phyloP scores from a whole-genome alignment of 2,329 filamentous ascomycete species.

The Blastomyces silverae region DNA sequence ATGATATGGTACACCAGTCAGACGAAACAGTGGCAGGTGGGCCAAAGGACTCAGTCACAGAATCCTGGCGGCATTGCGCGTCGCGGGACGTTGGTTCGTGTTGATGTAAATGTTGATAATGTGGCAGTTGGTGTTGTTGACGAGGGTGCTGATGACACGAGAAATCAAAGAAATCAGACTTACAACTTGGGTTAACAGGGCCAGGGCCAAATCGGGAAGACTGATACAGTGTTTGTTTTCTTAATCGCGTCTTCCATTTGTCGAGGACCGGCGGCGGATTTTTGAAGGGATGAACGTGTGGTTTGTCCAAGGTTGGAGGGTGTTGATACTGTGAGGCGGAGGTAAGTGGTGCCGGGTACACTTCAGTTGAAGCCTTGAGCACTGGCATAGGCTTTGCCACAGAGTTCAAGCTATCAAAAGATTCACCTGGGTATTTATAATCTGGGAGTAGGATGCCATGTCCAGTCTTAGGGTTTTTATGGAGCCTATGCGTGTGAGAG shows the following conservation, averaged over 20 bases:
- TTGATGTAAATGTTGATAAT: neutral
- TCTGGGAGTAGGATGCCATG: constrained; percentile 15
- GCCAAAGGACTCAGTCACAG: neutral
- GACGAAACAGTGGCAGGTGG: constrained; percentile 3
- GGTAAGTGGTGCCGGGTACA: constrained; percentile 15
- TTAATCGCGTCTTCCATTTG: constrained; percentile 8
- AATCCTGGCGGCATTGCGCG: neutral
- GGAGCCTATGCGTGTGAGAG: constrained; percentile 13
- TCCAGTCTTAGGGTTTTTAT: constrained; percentile 15
- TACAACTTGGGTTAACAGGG: constrained; percentile 19
- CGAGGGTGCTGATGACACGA: constrained; percentile 4
- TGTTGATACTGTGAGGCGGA: constrained; percentile 19
- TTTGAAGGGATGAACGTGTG: constrained; percentile 21
- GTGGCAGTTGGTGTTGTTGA: neutral
- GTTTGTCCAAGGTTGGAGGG: constrained; percentile 18
- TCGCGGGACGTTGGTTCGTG: neutral
- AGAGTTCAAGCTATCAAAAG: constrained; percentile 7
- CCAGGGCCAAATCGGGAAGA: constrained; percentile 9
- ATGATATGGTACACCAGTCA: constrained; percentile 11
- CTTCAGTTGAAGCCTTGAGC: constrained; percentile 18
- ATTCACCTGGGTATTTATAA: constrained; percentile 13
- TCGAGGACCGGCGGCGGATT: constrained; percentile 18
- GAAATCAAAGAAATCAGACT: constrained; percentile 19
- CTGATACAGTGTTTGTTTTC: constrained; percentile 11
- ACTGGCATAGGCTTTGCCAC: constrained; percentile 13